A percentile compares a stretch with the other conserved stretches of the same genome.
phyloP scores from a whole-genome alignment of 75 land plant genomes.

The Cunninghamia lanceolata region DNA sequence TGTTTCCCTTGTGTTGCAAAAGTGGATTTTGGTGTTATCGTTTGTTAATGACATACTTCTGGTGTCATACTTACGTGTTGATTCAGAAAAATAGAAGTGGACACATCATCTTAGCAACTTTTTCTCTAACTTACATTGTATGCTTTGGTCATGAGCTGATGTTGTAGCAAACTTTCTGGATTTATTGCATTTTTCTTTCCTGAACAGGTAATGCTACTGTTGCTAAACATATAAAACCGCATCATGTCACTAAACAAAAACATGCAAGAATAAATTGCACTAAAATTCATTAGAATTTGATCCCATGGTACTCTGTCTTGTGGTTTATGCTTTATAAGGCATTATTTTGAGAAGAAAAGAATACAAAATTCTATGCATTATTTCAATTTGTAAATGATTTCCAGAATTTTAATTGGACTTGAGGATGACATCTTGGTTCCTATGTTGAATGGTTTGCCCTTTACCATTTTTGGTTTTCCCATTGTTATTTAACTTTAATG shows the following conservation, averaged over 20 bases:
- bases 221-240: no score
- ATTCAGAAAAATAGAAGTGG: not conserved
- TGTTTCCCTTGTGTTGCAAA: not conserved
- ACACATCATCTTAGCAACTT: not conserved
- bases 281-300: not conserved
- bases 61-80: not conserved
- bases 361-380: not conserved
- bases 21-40: not conserved
- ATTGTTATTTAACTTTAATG: not conserved
- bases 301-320: not conserved
- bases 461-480: not conserved
- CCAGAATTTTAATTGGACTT: not conserved
- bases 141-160: not conserved
- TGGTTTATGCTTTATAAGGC: not conserved
- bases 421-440: not conserved
- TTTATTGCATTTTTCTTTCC: not conserved
- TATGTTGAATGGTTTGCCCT: no score
- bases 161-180: not conserved
- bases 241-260: no score
- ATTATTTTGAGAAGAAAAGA: not conserved
- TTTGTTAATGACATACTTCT: not conserved
- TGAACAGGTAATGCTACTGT: not conserved
- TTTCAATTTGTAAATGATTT: not conserved
- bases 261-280: not conserved
- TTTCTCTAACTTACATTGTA: not conserved